Evolutionary conservation across 2,329 filamentous ascomycete species (phyloP).

Genomic region (Blastomyces percursus): DNA sequence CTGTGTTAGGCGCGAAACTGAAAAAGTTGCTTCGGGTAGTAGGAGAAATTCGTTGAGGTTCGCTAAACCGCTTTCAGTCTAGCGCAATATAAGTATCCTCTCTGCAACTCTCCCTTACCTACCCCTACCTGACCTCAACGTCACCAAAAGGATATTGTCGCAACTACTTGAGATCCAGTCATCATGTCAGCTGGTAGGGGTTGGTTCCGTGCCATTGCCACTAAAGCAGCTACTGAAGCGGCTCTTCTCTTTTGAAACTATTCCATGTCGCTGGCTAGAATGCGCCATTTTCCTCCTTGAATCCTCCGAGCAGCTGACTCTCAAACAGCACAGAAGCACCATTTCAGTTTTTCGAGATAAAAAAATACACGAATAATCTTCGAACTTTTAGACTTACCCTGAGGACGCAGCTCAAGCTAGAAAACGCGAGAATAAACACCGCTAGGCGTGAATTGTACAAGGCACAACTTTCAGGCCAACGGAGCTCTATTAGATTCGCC

Average conservation of each 20-base stretch:
- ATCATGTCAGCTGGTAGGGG: not conserved
- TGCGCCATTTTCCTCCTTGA: no score
- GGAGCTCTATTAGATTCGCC: not conserved
- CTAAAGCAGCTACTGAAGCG: not conserved
- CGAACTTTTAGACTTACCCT: not conserved
- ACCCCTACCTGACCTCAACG: no score
- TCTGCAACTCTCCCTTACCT: not conserved
- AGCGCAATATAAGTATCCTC: not conserved
- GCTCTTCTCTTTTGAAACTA: not conserved
- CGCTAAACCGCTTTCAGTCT: not conserved
- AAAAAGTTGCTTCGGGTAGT: no score
- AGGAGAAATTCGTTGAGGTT: no score
- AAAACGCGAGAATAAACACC: not conserved
- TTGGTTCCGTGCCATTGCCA: not conserved
- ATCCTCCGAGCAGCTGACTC: not conserved
- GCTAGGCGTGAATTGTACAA: not conserved
- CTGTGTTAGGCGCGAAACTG: no score
- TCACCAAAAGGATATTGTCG: not conserved
- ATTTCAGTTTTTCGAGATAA: not conserved
- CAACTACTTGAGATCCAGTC: not conserved
- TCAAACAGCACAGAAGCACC: not conserved
- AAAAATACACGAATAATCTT: not conserved
- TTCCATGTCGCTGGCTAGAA: not conserved
- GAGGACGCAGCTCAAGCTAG: not conserved
- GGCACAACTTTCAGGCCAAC: not conserved